Percentiles rank a stretch among this genome's conserved stretches.
phyloP scores from a whole-genome alignment of 768 basidiomycete genomes.

The Phylloporus arenicola region DNA sequence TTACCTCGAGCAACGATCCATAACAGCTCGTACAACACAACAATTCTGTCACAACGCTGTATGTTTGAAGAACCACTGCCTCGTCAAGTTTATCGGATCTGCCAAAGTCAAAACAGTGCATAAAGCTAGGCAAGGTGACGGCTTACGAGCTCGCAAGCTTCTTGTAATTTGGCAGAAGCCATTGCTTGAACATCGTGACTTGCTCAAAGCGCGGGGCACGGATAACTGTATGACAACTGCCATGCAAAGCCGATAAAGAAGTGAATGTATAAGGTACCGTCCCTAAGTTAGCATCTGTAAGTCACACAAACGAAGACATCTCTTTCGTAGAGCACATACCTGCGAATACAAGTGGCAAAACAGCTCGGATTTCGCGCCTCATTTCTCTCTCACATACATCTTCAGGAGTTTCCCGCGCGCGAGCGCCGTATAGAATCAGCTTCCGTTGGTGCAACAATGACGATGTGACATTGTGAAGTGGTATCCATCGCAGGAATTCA shows the following conservation, averaged over 20 bases:
- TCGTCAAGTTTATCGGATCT: slow-evolving; percentile 32
- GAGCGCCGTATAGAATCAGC: slow-evolving; percentile 61
- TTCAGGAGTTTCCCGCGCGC: slow-evolving; percentile 66
- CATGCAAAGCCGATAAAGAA: slow-evolving; percentile 37
- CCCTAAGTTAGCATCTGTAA: slow-evolving; percentile 29
- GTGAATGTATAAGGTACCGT: slow-evolving; percentile 18
- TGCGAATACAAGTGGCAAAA: slow-evolving; percentile 65
- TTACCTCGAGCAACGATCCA: slow-evolving; percentile 63
- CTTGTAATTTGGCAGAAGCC: slow-evolving; percentile 68
- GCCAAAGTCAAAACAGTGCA: not conserved
- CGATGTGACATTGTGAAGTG: slow-evolving; percentile 53
- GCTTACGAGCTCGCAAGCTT: slow-evolving; percentile 48
- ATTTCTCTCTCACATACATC: slow-evolving; percentile 66
- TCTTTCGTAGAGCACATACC: slow-evolving; percentile 32
- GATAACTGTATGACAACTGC: slow-evolving; percentile 43
- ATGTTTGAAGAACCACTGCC: slow-evolving; percentile 44
- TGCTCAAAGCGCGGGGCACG: slow-evolving; percentile 69
- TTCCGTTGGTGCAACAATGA: slow-evolving; percentile 66
- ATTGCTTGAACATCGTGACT: slow-evolving; percentile 60
- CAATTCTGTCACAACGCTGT: slow-evolving; percentile 52
- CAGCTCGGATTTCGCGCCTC: slow-evolving; percentile 58
- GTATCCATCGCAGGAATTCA: slow-evolving; percentile 66
- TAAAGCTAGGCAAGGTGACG: not conserved
- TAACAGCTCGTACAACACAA: slow-evolving; percentile 62
- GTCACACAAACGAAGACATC: not conserved